These are phyloP conservation scores for Hippophae tibetana DNA, from an alignment of 306 rosid genomes.

Conservation along the genomic window DNA sequence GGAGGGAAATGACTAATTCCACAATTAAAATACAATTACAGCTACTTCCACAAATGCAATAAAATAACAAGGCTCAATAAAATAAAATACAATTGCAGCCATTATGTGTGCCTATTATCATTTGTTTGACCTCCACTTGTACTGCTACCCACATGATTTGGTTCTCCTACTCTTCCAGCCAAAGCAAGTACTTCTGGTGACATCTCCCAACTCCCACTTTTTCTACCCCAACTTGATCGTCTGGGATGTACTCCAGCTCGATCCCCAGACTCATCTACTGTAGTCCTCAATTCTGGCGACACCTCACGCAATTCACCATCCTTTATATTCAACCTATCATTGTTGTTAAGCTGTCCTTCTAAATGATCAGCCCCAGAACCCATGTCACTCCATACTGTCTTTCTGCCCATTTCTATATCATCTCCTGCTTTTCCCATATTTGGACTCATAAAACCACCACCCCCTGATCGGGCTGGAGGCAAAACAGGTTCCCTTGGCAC, in stretches of 20 bases:
- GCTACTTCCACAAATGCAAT: constrained; percentile 36
- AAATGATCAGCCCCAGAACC: constrained; percentile 48
- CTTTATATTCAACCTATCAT: constrained; percentile 54
- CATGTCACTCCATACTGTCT: constrained; percentile 84
- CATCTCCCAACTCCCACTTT: constrained; percentile 99
- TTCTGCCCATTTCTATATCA: constrained; percentile 92
- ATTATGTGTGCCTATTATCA: constrained; percentile 27
- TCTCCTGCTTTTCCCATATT: constrained; percentile 84
- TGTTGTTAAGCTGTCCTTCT: constrained; percentile 50
- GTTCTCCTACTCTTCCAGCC: constrained; percentile 79
- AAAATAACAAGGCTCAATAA: constrained; percentile 10
- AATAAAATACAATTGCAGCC: not conserved
- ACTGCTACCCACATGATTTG: constrained; percentile 51
- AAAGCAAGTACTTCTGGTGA: constrained; percentile 93
- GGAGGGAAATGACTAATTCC: constrained; percentile 22
- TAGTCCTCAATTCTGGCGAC: constrained; percentile 66
- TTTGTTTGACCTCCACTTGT: constrained; percentile 43
- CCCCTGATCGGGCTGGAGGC: constrained; percentile 54
- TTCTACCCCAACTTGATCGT: constrained; percentile 96
- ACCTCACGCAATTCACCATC: constrained; percentile 66
- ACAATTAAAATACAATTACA: constrained; percentile 31
- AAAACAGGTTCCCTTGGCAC: constrained; percentile 68
- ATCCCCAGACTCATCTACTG: constrained; percentile 55
- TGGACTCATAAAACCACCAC: constrained; percentile 84
- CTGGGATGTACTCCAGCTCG: constrained; percentile 75